phyloP scores from a whole-genome alignment of 2,329 filamentous ascomycete species.

The Pseudogymnoascus sp. region DNA sequence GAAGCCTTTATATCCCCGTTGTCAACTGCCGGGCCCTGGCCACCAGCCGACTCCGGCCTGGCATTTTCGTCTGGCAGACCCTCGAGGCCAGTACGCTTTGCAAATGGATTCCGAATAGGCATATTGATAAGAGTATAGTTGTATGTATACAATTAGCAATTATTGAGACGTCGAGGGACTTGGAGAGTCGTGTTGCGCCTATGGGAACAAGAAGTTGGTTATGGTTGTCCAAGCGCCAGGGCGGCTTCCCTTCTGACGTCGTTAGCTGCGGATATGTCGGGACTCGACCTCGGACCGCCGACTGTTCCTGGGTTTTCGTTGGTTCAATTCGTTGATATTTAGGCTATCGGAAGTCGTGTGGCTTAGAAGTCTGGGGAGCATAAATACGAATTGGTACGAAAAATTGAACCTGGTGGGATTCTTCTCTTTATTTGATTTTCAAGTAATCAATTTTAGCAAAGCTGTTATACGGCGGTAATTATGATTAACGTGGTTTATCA shows the following conservation, averaged over 20 bases:
- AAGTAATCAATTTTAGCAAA: not conserved
- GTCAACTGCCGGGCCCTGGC: slow-evolving; percentile 48
- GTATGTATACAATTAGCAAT: slow-evolving; percentile 5
- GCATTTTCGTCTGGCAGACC: slow-evolving; percentile 43
- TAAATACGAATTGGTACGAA: not conserved
- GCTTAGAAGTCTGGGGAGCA: not conserved
- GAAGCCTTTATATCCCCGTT: slow-evolving; percentile 56
- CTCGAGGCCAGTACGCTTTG: slow-evolving; percentile 44
- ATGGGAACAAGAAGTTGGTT: slow-evolving; percentile 1
- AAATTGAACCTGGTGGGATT: not conserved
- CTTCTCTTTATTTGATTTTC: not conserved
- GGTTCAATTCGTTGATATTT: not conserved
- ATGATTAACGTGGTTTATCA: no score
- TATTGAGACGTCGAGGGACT: not conserved
- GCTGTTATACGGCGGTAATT: not conserved
- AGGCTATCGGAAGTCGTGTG: not conserved
- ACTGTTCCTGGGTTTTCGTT: not conserved
- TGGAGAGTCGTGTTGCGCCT: not conserved
- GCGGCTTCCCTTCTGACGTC: not conserved
- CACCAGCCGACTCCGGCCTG: slow-evolving; percentile 36
- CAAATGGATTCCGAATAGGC: slow-evolving; percentile 67
- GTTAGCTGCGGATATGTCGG: slow-evolving; percentile 1
- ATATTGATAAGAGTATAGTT: slow-evolving; percentile 35
- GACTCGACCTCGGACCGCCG: not conserved
- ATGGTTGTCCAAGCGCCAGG: slow-evolving; percentile 5